Evolutionary conservation across 495 filamentous ascomycete species (phyloP), one percentile per base, ranked within the genome.

Genomic region (Lasiosphaeris hirsuta): DNA sequence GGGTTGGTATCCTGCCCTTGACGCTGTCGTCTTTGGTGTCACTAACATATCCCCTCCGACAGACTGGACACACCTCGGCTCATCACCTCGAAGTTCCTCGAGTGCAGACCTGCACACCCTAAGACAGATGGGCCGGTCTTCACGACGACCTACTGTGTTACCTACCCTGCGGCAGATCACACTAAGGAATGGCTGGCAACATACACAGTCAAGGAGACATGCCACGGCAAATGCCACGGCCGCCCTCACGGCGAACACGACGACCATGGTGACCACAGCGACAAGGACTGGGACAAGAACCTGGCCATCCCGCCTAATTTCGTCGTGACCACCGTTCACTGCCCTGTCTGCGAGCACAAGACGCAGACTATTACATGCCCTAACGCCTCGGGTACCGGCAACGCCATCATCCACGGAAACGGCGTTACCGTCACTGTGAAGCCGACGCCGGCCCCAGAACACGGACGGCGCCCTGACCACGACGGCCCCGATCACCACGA

Each of bases 151-250:
- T 79, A 81, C 62, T 69, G 70, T 52, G 75, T 75, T 33, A 61
- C 63, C 40, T 63, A 69, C 45, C 61, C 63, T 7, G 70, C 76
- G 0, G 64, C 77, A 17, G 76, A 72, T 62, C 58, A 71, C 43
- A 78, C 75, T 5, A 68, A 69, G 54, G 54, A 61, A 19, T 71
- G 69, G 63, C 54, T 68, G 39, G 69, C 72, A 23, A 77, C 73
- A 4, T 81, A 81, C 65, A 81, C 77, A 19, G 54, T 79, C 62
- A 71, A 64, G 5, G 71, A 77, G 54, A 73, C 62, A 34, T 73
- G 70, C 60, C 56, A 67, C 19, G 75, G 67, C 44, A 60, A 69
- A 30, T 54, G 51, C 51, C n/a, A 18, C n/a, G 5, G 7, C 14
- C 40, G 33, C 48, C 34, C 15, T 14, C 42, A 60, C 61, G 37